Evolutionary conservation across 768 basidiomycete genomes (phyloP), one percentile per base, ranked within the genome.

Genomic region (Leccinellum luteum): DNA sequence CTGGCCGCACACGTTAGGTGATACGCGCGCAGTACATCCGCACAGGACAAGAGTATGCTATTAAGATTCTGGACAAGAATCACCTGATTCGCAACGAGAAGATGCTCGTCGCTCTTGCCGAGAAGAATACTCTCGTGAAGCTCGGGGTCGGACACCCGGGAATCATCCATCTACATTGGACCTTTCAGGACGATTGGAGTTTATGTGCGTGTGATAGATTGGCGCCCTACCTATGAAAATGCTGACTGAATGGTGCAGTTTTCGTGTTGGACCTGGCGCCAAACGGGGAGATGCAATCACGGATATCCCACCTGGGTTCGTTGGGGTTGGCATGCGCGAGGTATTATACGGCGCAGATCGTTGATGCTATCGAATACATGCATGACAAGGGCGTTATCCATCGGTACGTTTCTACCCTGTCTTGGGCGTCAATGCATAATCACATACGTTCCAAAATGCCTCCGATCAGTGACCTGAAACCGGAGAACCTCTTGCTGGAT

Each of bases 321-420:
- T 76, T 99, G 47, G 92, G 90, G 23, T 70, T 88, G 6, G 64
- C 74, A 7, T 95, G 91, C 55, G 81, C 90, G 0, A 81, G 86
- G 47, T 90, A 91, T 71, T 98, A 98, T 69, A 79, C 90, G 2
- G 95, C 96, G 0, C 94, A 97, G 65, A 81, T 98, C 31, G 80
- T 94, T 34, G 92, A 94, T 63, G 89, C 94, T 0, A 75, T 98
- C 56, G 85, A 85, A 49, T 96, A 87, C 73, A 96, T 99, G 82
- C 97, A 98, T 69, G 78, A 81, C 52, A 89, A 89, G 63, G 90
- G 90, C 4, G 86, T 99, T 52, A 86, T 95, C 45, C 97, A 99
- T 68, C 87, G 96, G 79, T 85, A 52, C 41, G 74, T 54, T 34
- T 15, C 45, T 47, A 21, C 41, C 44, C 54, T 50, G n/a, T 28